phyloP scores from a whole-genome alignment of 345 rosid species.

The Balakata baccata region DNA sequence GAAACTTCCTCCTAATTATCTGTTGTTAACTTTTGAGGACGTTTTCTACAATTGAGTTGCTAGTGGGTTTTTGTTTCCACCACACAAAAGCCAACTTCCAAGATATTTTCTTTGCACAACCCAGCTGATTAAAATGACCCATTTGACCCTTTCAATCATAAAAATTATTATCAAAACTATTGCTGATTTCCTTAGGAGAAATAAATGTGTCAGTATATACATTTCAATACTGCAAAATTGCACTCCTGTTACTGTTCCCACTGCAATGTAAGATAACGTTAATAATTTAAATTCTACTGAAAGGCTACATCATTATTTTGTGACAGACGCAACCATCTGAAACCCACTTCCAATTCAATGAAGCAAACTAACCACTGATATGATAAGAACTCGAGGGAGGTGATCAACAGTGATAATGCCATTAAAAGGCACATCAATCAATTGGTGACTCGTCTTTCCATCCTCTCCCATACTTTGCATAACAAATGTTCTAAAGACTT shows the following conservation, averaged over 20 bases:
- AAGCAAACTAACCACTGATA: not conserved
- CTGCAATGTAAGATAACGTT: no score
- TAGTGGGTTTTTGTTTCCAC: constrained; percentile 12
- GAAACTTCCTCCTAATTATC: constrained; percentile 4
- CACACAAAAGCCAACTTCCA: not conserved
- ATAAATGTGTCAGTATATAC: no score
- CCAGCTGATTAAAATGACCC: not conserved
- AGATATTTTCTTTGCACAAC: not conserved
- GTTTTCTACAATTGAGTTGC: not conserved
- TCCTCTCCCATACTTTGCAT: not conserved
- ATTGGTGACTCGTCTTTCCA: not conserved
- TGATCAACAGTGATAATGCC: no score
- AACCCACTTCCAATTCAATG: not conserved
- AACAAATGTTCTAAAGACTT: not conserved
- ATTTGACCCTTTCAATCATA: constrained; percentile 2
- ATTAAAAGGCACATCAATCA: not conserved
- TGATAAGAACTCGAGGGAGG: not conserved
- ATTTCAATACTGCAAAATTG: no score
- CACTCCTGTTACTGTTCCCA: no score
- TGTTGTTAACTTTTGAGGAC: not conserved
- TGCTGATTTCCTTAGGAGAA: no score
- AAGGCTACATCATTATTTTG: not conserved
- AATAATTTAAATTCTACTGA: not conserved
- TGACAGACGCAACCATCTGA: not conserved
- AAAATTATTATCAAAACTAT: not conserved